Percentiles rank a stretch among this genome's conserved stretches.
Conservation (phyloP, 2,329 filamentous ascomycete genomes). For the Fusarium scirpi region DNA sequence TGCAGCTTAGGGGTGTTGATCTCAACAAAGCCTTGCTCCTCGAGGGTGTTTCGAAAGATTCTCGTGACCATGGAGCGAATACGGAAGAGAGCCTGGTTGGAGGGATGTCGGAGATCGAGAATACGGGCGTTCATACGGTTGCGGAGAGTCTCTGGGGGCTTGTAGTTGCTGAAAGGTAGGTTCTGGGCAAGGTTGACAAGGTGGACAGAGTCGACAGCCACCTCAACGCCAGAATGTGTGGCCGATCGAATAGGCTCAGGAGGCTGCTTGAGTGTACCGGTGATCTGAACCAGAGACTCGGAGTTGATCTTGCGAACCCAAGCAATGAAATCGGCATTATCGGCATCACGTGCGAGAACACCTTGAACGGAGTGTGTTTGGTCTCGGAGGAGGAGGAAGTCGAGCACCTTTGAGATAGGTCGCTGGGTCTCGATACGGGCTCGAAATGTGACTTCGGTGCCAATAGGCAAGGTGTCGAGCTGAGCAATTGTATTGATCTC, state of each 20-base stretch:
- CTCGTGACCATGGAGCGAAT: constrained; percentile 84
- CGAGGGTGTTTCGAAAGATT: constrained; percentile 81
- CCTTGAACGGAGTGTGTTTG: constrained; percentile 87
- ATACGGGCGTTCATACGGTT: constrained; percentile 83
- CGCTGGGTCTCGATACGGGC: constrained; percentile 71
- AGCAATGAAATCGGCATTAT: constrained; percentile 78
- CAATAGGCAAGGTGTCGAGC: constrained; percentile 53
- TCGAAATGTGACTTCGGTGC: constrained; percentile 57
- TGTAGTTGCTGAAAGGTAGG: constrained; percentile 66
- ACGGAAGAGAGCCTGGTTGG: constrained; percentile 88
- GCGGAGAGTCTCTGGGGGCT: constrained; percentile 73
- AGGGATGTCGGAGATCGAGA: constrained; percentile 85
- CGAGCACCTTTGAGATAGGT: constrained; percentile 82
- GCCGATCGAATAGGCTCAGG: constrained; percentile 81
- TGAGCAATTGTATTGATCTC: constrained; percentile 56
- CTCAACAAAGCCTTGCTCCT: constrained; percentile 84
- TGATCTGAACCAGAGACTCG: constrained; percentile 83
- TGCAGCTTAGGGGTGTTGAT: constrained; percentile 95
- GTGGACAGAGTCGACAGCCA: constrained; percentile 71
- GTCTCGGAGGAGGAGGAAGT: constrained; percentile 88
- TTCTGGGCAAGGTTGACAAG: constrained; percentile 64
- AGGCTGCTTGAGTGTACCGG: constrained; percentile 78
- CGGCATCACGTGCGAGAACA: constrained; percentile 66
- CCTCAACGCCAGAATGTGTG: constrained; percentile 79
- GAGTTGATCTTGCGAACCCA: constrained; percentile 87